Base-by-base conservation (phyloP, 768 basidiomycete species). In the Rhizopogon vinicolor region DNA sequence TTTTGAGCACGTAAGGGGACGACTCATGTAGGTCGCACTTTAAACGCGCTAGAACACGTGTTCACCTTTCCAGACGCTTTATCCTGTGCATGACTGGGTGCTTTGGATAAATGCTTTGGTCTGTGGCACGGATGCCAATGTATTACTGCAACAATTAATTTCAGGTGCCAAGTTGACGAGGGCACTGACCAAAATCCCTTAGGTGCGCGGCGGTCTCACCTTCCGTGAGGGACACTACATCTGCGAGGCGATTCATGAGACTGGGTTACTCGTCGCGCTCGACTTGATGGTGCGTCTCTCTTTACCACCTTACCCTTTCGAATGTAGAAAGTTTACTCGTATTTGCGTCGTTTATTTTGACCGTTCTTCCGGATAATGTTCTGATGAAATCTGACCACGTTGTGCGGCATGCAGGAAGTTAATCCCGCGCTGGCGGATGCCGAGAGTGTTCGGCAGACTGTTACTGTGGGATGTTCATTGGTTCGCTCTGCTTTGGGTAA, bases 201-300 rank as follows among this genome's bases (percentile, higher is more conserved):
- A 89, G 84, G 92, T 96, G 22, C 88, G 95, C 62, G 97, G 97
- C 2, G 97, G 97, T 10, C 74, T 99, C 58, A 94, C 91, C 19
- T 99, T 98, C 76, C 78, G 97, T 60, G 97, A 99, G 68, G 96
- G 95, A n/a, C 97, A 98, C 72, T 98, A 95, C 69, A 94, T 96
- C 64, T 93, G 91, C 61, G 94, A 98, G 73, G 87, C 90, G 5
- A 82, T 98, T 42, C 84, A 85, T 58, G 94, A 97, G 76, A 98
- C 95, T 5, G 94, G 94, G 6, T 80, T 89, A 55, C 81, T 99
- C 18, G 94, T 97, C 25, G 92, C 87, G 0, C 74, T 98, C 22
- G 96, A 99, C 72, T 76, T 99, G 59, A 95, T 99, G 94, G 94
- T 89, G 58, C 45, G 82, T 68, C 19, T 33, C 39, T 9, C 33